Evolutionary conservation across 345 rosid species (phyloP).

Genomic region (Limnanthes douglasii): DNA sequence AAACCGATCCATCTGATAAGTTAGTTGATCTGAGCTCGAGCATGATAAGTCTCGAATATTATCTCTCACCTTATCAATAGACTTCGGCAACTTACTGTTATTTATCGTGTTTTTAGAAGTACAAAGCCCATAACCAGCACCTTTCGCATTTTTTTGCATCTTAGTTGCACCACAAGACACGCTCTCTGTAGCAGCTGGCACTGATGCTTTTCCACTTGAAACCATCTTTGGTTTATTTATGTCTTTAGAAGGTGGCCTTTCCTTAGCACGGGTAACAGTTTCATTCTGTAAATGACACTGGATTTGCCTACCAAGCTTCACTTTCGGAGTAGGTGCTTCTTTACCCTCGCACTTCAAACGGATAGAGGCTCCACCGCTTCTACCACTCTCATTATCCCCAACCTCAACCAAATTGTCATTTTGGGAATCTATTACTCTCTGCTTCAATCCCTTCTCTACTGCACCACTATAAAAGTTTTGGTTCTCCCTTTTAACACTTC

Average conservation of each 20-base stretch:
- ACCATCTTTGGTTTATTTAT: conserved; percentile 25
- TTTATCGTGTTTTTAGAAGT: conserved; percentile 11
- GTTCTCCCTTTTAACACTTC: conserved; percentile 13
- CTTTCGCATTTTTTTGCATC: conserved; percentile 10
- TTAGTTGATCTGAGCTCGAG: conserved; percentile 9
- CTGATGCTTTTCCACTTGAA: conserved; percentile 8
- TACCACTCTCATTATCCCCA: too few species aligned
- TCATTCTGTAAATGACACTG: conserved; percentile 8
- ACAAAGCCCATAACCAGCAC: conserved; percentile 13
- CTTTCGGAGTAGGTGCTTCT: conserved; percentile 6
- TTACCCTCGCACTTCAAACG: conserved; percentile 14
- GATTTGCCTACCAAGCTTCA: conserved; percentile 11
- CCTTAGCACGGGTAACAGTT: conserved; percentile 11
- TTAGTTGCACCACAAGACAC: conserved; percentile 14
- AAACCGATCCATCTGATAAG: conserved; percentile 1
- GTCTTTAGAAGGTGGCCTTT: conserved; percentile 11
- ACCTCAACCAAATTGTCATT: background rate
- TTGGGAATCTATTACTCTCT: background rate
- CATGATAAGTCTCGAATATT: conserved; percentile 8
- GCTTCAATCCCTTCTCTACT: conserved; percentile 12
- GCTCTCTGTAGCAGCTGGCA: conserved; percentile 12
- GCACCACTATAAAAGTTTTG: conserved; percentile 9
- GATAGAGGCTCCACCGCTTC: conserved; percentile 7
- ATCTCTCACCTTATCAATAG: conserved; percentile 11
- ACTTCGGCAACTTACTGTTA: conserved; percentile 21